A percentile compares a stretch with the other conserved stretches of the same genome.
These are phyloP conservation scores for Cyclanthera cordifolia DNA, from an alignment of 306 rosid genomes.

Conservation along the genomic window DNA sequence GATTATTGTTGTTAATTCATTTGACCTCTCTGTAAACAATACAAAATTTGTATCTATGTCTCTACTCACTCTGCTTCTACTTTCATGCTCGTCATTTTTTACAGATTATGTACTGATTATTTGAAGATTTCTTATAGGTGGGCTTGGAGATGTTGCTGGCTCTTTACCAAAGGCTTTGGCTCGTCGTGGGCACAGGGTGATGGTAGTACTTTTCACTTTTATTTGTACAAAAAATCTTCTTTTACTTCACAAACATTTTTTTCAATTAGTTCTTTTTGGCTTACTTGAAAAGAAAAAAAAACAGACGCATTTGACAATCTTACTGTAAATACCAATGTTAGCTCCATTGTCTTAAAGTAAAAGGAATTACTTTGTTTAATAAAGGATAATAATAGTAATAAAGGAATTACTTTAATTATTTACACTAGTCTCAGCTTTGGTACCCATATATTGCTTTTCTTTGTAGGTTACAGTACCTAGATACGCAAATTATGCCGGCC, in stretches of 20 bases:
- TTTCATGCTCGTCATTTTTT: conserved; percentile 1
- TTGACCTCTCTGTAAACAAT: not conserved
- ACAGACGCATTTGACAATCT: not conserved
- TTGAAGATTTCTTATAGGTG: conserved; percentile 50
- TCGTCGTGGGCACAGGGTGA: conserved; percentile 97
- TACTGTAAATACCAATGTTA: not conserved
- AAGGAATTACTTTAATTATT: not conserved
- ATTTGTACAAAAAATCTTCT: not conserved
- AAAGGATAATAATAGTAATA: too few relatives aligned
- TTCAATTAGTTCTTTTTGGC: not conserved
- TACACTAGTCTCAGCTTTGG: not conserved
- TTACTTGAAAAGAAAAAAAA: not conserved
- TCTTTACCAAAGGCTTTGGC: conserved; percentile 96
- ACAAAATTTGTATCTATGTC: not conserved
- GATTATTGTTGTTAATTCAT: not conserved
- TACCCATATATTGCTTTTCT: conserved; percentile 15
- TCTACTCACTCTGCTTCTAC: not conserved
- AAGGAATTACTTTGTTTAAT: not conserved
- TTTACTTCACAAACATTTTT: not conserved
- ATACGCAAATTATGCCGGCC: conserved; percentile 55
- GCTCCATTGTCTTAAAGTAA: not conserved
- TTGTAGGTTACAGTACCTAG: conserved; percentile 67
- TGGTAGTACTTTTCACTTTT: conserved; percentile 44
- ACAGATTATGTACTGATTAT: conserved; percentile 17
- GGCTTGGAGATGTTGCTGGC: conserved; percentile 98